Evolutionary conservation across 805 yeast species (phyloP).

Genomic region (Saccharomycopsis microspora): DNA sequence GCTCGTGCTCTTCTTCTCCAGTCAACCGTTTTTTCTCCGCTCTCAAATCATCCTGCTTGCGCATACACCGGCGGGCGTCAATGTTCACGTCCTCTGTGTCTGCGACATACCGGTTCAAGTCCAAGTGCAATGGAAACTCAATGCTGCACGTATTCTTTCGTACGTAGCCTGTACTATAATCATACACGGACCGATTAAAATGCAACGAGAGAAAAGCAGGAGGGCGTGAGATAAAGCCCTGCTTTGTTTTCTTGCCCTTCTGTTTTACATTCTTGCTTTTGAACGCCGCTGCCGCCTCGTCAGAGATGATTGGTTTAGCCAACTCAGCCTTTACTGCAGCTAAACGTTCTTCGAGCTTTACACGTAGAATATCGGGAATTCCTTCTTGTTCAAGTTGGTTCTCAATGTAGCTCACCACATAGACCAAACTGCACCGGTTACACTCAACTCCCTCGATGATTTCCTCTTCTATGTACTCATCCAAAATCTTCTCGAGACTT

Average conservation of each 20-base stretch:
- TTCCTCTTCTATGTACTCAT: constrained; percentile 69
- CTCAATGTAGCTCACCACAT: constrained; percentile 40
- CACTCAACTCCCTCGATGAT: constrained; percentile 90
- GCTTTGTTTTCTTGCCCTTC: constrained; percentile 75
- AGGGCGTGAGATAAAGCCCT: constrained; percentile 66
- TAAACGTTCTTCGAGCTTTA: background rate
- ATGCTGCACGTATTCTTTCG: constrained; percentile 78
- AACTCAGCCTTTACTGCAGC: constrained; percentile 42
- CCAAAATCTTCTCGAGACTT: constrained; percentile 40
- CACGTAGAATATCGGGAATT: constrained; percentile 28
- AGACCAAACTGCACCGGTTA: constrained; percentile 75
- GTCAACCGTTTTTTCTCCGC: constrained; percentile 2
- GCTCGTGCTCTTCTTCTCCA: background rate
- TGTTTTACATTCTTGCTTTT: constrained; percentile 66
- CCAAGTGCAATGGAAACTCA: constrained; percentile 58
- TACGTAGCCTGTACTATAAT: constrained; percentile 71
- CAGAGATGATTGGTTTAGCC: constrained; percentile 58
- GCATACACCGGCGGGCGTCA: constrained; percentile 72
- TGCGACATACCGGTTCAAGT: constrained; percentile 60
- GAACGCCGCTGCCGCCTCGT: constrained; percentile 61
- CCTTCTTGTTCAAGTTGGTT: constrained; percentile 26
- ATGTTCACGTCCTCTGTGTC: constrained; percentile 58
- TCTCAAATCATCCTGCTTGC: constrained; percentile 35
- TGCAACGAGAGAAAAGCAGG: constrained; percentile 80
- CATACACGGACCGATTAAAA: constrained; percentile 88